Conservation (phyloP, 1,139 yeast genomes). For the Sugiyamaella pinicola region DNA sequence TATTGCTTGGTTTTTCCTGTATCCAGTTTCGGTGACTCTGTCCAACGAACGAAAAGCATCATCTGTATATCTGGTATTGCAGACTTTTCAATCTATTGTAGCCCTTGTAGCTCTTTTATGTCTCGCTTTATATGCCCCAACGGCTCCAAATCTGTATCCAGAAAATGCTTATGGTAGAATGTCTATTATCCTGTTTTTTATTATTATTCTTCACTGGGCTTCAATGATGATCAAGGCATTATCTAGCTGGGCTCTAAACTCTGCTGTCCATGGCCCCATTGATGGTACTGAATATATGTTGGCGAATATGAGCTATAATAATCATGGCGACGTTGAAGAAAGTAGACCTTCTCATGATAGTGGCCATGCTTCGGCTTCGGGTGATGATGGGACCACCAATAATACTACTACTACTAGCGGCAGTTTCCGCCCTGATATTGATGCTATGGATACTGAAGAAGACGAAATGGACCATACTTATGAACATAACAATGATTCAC, state of each 20-base stretch:
- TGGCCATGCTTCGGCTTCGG: conserved; percentile 33
- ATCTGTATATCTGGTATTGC: conserved; percentile 56
- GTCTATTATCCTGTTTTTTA: conserved; percentile 60
- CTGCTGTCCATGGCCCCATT: conserved; percentile 36
- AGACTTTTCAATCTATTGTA: conserved; percentile 54
- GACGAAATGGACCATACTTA: conserved; percentile 26
- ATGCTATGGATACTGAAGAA: conserved; percentile 17
- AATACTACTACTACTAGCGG: not conserved
- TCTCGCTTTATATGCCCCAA: conserved; percentile 59
- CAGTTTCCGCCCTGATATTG: conserved; percentile 19
- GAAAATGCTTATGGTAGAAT: conserved; percentile 69
- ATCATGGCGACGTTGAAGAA: conserved; percentile 25
- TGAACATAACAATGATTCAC: not conserved
- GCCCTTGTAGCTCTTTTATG: conserved; percentile 56
- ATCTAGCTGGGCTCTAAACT: conserved; percentile 46
- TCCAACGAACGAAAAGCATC: conserved; percentile 56
- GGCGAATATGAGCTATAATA: conserved; percentile 29
- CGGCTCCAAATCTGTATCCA: conserved; percentile 74
- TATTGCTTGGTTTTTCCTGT: conserved; percentile 55
- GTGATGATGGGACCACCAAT: conserved; percentile 13
- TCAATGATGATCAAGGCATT: conserved; percentile 53
- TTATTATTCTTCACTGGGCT: conserved; percentile 55
- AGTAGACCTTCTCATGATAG: conserved; percentile 35
- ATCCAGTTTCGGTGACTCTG: conserved; percentile 71
- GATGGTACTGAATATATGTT: conserved; percentile 43